These are phyloP conservation scores for Chaetomium cochliodes DNA, from an alignment of 495 filamentous ascomycete species.

Conservation along the genomic window DNA sequence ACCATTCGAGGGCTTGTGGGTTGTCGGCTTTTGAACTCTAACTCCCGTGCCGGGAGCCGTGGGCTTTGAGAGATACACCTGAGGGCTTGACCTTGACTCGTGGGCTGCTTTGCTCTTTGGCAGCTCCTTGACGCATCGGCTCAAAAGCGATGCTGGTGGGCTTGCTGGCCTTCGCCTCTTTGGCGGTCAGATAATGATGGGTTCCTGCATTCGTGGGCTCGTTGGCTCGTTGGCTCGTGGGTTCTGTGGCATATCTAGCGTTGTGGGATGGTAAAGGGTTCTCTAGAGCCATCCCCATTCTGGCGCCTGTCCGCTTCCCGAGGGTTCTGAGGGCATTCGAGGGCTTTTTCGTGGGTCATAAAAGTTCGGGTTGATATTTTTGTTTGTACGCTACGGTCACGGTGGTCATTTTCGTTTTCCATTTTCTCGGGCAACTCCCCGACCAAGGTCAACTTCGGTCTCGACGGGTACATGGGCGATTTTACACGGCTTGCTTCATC, in stretches of 20 bases:
- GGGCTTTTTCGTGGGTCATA: constrained; percentile 17
- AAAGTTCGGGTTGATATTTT: constrained; percentile 20
- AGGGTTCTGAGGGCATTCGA: constrained; percentile 31
- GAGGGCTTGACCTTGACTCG: constrained; percentile 44
- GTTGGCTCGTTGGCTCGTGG: constrained; percentile 49
- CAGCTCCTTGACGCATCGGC: constrained; percentile 37
- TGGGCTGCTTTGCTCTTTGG: constrained; percentile 52
- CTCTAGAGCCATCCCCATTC: neutral
- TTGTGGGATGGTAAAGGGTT: neutral
- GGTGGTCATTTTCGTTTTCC: constrained; percentile 12
- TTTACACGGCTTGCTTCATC: constrained; percentile 18
- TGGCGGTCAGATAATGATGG: constrained; percentile 28
- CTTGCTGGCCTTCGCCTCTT: constrained; percentile 19
- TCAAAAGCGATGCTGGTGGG: constrained; percentile 24
- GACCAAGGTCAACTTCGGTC: constrained; percentile 6
- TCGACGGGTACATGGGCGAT: constrained; percentile 21
- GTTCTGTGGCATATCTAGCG: constrained; percentile 26
- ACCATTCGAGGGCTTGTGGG: constrained; percentile 50
- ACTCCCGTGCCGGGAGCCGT: constrained; percentile 38
- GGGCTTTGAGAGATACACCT: constrained; percentile 53
- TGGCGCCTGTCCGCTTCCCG: constrained; percentile 22
- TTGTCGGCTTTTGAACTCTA: constrained; percentile 52
- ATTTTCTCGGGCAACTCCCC: neutral
- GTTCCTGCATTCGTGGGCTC: constrained; percentile 29
- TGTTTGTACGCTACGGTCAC: constrained; percentile 18